Evolutionary conservation across 306 rosid species (phyloP).

Genomic region (Pueraria montana): DNA sequence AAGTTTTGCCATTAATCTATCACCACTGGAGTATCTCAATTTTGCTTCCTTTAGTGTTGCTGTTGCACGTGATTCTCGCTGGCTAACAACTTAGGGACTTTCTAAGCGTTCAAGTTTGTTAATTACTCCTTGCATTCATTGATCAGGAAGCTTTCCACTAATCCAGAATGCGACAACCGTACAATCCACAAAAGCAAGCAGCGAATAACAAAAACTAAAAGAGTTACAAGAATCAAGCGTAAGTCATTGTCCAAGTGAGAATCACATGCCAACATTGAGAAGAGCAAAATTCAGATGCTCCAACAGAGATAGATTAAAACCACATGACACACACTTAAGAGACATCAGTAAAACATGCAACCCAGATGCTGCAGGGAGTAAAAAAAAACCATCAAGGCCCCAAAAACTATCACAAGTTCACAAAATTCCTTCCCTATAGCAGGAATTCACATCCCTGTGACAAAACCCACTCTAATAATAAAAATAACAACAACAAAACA

Average conservation of each 20-base stretch:
- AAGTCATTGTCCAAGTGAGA: slow-evolving; percentile 3
- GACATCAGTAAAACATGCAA: background rate
- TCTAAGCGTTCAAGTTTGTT: background rate
- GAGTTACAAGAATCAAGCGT: background rate
- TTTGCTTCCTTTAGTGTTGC: background rate
- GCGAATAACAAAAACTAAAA: background rate
- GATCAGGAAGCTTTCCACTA: background rate
- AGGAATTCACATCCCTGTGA: background rate
- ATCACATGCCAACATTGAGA: background rate
- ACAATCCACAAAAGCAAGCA: background rate
- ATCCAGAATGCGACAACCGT: background rate
- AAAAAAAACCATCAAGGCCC: background rate
- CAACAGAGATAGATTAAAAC: background rate
- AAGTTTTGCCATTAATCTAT: slow-evolving; percentile 8
- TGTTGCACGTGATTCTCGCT: background rate
- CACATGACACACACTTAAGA: no score
- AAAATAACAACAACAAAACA: no score
- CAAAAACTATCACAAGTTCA: slow-evolving; percentile 37
- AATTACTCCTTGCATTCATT: background rate
- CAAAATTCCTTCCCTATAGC: background rate
- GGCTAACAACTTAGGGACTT: background rate
- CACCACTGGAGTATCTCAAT: background rate
- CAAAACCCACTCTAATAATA: background rate
- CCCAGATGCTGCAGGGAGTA: background rate
- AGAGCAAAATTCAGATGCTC: slow-evolving; percentile 24